A percentile compares a stretch with the other conserved stretches of the same genome.
Conservation (phyloP, 768 basidiomycete species). For the Mycena indigotica region DNA sequence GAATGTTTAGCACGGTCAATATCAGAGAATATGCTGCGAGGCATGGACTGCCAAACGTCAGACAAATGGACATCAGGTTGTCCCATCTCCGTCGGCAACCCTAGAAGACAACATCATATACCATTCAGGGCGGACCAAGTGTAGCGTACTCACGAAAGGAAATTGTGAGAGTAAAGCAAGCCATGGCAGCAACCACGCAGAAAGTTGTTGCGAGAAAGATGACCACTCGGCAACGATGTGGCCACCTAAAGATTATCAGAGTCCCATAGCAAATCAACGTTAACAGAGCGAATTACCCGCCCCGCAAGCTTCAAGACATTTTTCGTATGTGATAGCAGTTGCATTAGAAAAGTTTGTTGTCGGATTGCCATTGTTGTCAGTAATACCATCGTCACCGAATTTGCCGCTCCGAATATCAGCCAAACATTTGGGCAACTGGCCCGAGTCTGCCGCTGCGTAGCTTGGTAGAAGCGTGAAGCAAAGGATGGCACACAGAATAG, state of each 20-base stretch:
- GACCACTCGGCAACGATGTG: conserved; percentile 28
- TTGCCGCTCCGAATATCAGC: conserved; percentile 17
- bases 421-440: conserved; percentile 28
- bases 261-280: neutral
- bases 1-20: conserved; percentile 45
- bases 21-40: conserved; percentile 49
- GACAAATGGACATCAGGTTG: conserved; percentile 43
- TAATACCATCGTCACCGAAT: conserved; percentile 25
- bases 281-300: conserved; percentile 21
- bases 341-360: conserved; percentile 26
- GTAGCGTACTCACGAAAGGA: conserved; percentile 34
- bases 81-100: conserved; percentile 41
- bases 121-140: neutral
- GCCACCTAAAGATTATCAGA: neutral
- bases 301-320: conserved; percentile 34
- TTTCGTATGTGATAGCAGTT: conserved; percentile 32
- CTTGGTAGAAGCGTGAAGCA: neutral
- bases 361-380: conserved; percentile 31
- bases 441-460: conserved; percentile 14
- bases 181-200: conserved; percentile 51
- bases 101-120: too few species aligned
- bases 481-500: neutral
- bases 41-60: conserved; percentile 47
- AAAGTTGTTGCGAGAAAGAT: conserved; percentile 41
- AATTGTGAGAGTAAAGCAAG: conserved; percentile 51